Evolutionary conservation across 2,329 filamentous ascomycete species (phyloP).

Genomic region (Teratosphaeria nubilosa): DNA sequence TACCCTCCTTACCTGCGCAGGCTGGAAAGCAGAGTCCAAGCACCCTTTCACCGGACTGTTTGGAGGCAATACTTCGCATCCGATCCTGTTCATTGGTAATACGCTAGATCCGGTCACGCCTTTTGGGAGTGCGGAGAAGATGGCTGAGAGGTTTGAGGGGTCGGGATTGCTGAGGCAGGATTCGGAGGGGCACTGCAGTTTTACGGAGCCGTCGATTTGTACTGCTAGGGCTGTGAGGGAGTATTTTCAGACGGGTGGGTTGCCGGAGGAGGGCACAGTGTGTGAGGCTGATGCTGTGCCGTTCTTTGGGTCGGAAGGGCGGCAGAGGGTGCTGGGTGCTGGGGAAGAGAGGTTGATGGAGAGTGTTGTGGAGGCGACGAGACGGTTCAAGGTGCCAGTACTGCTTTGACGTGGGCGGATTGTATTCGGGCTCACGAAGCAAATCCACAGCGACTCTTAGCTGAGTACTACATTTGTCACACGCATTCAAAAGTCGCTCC

Average conservation of each 20-base stretch:
- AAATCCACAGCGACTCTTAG: neutral
- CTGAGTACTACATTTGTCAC: too few species aligned
- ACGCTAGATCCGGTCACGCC: slow-evolving; percentile 52
- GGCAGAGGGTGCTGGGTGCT: neutral
- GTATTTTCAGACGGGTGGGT: neutral
- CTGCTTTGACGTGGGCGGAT: neutral
- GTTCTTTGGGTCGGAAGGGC: neutral
- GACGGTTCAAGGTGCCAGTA: neutral
- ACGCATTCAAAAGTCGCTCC: neutral
- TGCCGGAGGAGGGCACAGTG: neutral
- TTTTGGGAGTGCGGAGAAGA: slow-evolving; percentile 36
- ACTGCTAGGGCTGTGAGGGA: neutral
- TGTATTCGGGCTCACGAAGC: neutral
- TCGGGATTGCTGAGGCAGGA: slow-evolving; percentile 34
- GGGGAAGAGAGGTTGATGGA: neutral
- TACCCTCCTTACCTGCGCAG: slow-evolving; percentile 25
- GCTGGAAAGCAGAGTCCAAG: slow-evolving; percentile 18
- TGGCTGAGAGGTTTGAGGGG: slow-evolving; percentile 32
- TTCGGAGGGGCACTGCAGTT: slow-evolving; percentile 18
- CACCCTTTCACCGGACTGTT: slow-evolving; percentile 22
- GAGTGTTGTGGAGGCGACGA: neutral
- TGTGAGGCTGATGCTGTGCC: neutral
- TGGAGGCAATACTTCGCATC: slow-evolving; percentile 27
- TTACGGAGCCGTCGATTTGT: neutral
- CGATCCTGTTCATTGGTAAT: slow-evolving; percentile 48